Conservation (phyloP, 441 rosid genomes). For the Francoa sonchifolia region DNA sequence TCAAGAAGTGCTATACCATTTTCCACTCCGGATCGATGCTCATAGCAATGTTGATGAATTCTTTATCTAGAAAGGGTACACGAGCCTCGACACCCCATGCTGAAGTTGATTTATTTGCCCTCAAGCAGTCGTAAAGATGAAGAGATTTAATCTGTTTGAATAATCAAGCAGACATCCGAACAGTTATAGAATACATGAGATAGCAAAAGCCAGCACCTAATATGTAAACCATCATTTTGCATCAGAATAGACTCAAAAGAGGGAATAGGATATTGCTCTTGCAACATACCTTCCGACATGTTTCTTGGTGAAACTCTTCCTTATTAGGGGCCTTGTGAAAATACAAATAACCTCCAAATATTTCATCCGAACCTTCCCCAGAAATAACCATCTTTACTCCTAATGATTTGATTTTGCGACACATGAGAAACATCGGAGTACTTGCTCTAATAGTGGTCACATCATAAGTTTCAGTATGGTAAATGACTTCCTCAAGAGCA, state of each 20-base stretch:
- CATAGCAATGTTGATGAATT: conserved; percentile 67
- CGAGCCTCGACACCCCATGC: conserved; percentile 99
- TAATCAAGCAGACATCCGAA: conserved; percentile 14
- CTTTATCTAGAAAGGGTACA: conserved; percentile 92
- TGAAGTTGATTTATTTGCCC: conserved; percentile 94
- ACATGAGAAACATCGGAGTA: conserved; percentile 99
- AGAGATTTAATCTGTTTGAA: conserved; percentile 78
- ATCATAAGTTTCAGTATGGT: conserved; percentile 90
- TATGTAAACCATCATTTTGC: background rate
- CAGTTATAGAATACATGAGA: background rate
- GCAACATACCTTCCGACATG: conserved; percentile 67
- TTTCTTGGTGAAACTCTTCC: conserved; percentile 87
- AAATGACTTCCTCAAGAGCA: conserved; percentile 93
- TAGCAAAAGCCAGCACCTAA: conserved; percentile 1
- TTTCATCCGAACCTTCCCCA: conserved; percentile 98
- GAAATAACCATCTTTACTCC: conserved; percentile 99
- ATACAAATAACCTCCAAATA: conserved; percentile 93
- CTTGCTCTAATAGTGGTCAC: conserved; percentile 98
- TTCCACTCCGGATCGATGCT: conserved; percentile 97
- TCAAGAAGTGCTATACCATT: conserved; percentile 37
- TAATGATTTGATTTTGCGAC: conserved; percentile 88
- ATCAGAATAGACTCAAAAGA: too few species aligned
- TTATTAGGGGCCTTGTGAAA: conserved; percentile 98
- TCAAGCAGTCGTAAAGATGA: conserved; percentile 94
- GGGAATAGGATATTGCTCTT: conserved; percentile 5